Percentiles rank a stretch among this genome's conserved stretches.
Conservation (phyloP, 805 yeast genomes). For the Kodamaea laetipori region DNA sequence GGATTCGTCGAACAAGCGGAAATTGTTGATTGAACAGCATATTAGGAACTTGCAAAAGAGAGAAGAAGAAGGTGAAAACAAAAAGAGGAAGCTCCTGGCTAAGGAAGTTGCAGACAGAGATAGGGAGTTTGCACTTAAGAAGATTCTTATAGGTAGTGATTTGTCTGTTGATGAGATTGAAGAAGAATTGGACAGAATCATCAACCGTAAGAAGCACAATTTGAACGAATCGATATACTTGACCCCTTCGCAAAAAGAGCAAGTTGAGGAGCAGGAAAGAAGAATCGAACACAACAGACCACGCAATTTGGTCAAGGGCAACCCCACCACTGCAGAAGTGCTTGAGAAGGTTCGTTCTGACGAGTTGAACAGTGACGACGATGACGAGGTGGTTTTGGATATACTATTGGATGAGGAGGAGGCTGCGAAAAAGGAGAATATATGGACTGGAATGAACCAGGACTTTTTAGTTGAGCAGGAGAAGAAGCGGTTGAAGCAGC, state of each 20-base stretch:
- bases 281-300: conserved; percentile 31
- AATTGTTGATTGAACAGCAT: conserved; percentile 4
- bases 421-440: conserved; percentile 68
- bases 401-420: conserved; percentile 70
- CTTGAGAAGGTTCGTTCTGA: conserved; percentile 58
- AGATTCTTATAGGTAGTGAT: conserved; percentile 28
- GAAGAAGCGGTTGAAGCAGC: conserved; percentile 74
- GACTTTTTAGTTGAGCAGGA: conserved; percentile 87
- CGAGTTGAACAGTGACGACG: conserved; percentile 65
- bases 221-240: conserved; percentile 24
- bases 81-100: background rate
- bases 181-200: conserved; percentile 23
- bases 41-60: conserved; percentile 14
- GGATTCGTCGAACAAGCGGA: background rate
- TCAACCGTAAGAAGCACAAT: conserved; percentile 24
- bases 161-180: conserved; percentile 29
- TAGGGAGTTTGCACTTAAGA: conserved; percentile 3
- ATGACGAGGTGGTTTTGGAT: conserved; percentile 74
- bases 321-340: conserved; percentile 62
- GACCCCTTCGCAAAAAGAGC: conserved; percentile 23
- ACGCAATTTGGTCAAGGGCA: conserved; percentile 48
- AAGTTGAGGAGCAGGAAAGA: conserved; percentile 16
- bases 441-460: conserved; percentile 89
- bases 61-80: conserved; percentile 13
- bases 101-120: background rate